Evolutionary conservation across 2,329 filamentous ascomycete genomes (phyloP).

Genomic region (Zymoseptoria crescenta): DNA sequence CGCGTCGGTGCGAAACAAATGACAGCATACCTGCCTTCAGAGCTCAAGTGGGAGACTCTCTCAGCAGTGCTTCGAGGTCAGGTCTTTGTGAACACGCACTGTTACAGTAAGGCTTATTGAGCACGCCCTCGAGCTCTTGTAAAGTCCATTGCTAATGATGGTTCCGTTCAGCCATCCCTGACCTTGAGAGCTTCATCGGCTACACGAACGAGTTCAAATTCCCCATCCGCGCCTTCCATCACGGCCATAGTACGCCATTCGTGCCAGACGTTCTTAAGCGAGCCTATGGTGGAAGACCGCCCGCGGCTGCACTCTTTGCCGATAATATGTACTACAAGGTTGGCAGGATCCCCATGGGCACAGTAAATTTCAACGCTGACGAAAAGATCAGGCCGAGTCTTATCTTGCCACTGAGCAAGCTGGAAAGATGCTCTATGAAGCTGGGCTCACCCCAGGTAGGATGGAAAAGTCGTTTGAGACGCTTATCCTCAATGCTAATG

Average conservation of each 20-base stretch:
- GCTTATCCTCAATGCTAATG: not conserved
- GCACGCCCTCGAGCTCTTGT: not conserved
- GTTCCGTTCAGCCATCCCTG: constrained; percentile 39
- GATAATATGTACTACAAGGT: constrained; percentile 57
- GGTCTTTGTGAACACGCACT: constrained; percentile 63
- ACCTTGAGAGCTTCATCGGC: constrained; percentile 61
- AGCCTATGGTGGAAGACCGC: constrained; percentile 33
- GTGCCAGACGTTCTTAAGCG: constrained; percentile 52
- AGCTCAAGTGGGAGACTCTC: constrained; percentile 57
- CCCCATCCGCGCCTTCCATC: constrained; percentile 58
- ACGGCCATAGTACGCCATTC: constrained; percentile 59
- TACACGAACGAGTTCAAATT: constrained; percentile 68
- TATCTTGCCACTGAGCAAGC: constrained; percentile 59
- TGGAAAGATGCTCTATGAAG: constrained; percentile 58
- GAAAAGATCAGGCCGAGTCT: constrained; percentile 49
- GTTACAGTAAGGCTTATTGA: constrained; percentile 46
- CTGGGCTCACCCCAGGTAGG: constrained; percentile 48
- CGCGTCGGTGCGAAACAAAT: constrained; percentile 44
- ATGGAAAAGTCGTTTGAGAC: too few relatives aligned
- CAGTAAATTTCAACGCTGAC: not conserved
- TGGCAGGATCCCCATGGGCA: not conserved
- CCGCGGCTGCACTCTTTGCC: constrained; percentile 54
- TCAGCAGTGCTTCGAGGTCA: constrained; percentile 58
- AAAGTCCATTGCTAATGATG: not conserved
- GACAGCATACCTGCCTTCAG: constrained; percentile 52